Evolutionary conservation across 2,329 filamentous ascomycete genomes (phyloP).

Genomic region (Fusarium ambrosium): DNA sequence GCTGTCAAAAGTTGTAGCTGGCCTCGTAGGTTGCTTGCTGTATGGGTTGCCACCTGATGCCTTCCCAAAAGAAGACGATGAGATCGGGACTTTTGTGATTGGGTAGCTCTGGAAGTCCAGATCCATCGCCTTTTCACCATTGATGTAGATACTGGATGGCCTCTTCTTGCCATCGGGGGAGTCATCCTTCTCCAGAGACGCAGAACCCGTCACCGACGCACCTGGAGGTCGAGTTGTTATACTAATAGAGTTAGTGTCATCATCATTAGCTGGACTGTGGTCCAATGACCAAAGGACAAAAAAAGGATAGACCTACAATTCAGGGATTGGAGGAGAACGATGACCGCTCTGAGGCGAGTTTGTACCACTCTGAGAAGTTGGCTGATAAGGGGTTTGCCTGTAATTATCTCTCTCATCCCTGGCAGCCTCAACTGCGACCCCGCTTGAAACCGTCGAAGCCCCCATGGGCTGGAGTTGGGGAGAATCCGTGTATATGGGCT

Average conservation of each 20-base stretch:
- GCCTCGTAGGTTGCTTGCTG: background rate
- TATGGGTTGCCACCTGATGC: background rate
- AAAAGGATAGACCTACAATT: slow-evolving; percentile 59
- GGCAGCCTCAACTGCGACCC: slow-evolving; percentile 52
- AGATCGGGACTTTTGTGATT: background rate
- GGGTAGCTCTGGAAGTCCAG: slow-evolving; percentile 49
- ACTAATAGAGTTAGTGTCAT: background rate
- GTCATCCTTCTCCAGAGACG: background rate
- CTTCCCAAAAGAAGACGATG: background rate
- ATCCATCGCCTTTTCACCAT: slow-evolving; percentile 53
- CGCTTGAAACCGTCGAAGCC: slow-evolving; percentile 60
- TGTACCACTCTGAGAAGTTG: slow-evolving; percentile 53
- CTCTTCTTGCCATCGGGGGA: slow-evolving; percentile 41
- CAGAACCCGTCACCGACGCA: background rate
- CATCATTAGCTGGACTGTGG: background rate
- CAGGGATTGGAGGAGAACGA: slow-evolving; percentile 61
- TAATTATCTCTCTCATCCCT: slow-evolving; percentile 64
- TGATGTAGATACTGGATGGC: slow-evolving; percentile 55
- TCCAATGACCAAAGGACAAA: slow-evolving; percentile 8
- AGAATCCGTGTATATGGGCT: slow-evolving; percentile 65
- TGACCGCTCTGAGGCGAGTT: slow-evolving; percentile 63
- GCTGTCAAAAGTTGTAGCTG: background rate
- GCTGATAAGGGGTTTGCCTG: slow-evolving; percentile 53
- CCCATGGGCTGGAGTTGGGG: slow-evolving; percentile 64
- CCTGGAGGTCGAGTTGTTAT: background rate